phyloP scores from a whole-genome alignment of 2,329 filamentous ascomycete species.

The Epichloe glyceriae region DNA sequence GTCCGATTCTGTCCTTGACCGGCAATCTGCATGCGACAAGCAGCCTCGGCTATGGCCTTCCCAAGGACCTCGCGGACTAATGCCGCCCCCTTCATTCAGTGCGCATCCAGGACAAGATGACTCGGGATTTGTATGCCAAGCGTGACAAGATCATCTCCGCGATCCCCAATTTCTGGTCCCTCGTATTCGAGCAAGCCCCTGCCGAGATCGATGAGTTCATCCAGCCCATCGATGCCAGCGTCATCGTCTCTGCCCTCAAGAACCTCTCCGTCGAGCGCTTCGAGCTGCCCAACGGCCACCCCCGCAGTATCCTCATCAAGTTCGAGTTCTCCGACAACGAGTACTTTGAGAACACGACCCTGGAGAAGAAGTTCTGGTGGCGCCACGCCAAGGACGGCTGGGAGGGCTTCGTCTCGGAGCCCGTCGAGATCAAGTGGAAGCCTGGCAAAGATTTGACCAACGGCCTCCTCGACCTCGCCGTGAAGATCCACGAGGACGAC shows the following conservation, averaged over 20 bases:
- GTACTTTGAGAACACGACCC: conserved; percentile 60
- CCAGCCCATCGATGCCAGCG: conserved; percentile 61
- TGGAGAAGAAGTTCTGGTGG: conserved; percentile 91
- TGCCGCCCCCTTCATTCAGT: conserved; percentile 34
- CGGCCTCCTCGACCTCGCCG: conserved; percentile 63
- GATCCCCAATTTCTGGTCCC: conserved; percentile 87
- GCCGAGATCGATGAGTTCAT: conserved; percentile 81
- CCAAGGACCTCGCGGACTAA: neutral
- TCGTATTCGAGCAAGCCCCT: conserved; percentile 79
- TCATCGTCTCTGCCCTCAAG: conserved; percentile 57
- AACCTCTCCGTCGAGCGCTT: conserved; percentile 65
- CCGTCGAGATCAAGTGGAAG: conserved; percentile 82
- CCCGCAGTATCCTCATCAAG: conserved; percentile 63
- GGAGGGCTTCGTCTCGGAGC: conserved; percentile 73
- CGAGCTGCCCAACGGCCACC: conserved; percentile 65
- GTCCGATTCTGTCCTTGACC: neutral
- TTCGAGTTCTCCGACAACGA: conserved; percentile 75
- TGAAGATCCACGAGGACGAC: conserved; percentile 52
- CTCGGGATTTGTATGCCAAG: conserved; percentile 60
- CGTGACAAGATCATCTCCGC: conserved; percentile 56
- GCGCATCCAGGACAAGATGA: conserved; percentile 57
- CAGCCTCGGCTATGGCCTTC: neutral
- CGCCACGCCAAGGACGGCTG: conserved; percentile 55
- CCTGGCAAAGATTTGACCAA: conserved; percentile 64
- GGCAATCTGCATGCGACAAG: neutral